These are phyloP conservation scores for Saccharomyces cerevisiae DNA, from an alignment of 805 yeast genomes.

Conservation along the genomic window DNA sequence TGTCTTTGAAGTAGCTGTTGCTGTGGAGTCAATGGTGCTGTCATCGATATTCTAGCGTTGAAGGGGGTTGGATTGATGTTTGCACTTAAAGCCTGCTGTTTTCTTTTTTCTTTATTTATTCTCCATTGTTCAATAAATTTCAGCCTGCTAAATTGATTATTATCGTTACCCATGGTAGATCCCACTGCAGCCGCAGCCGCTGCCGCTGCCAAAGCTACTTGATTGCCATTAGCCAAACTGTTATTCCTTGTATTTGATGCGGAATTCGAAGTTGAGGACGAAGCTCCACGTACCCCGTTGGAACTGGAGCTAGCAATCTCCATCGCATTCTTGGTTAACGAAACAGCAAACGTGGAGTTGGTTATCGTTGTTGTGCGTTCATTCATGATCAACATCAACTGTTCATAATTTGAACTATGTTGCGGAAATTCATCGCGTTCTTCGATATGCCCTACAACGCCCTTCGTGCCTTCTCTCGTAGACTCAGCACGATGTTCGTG, in stretches of 20 bases:
- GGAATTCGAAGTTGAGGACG: slow-evolving; percentile 3
- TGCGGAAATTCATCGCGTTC: slow-evolving; percentile 67
- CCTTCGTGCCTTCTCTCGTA: slow-evolving; percentile 31
- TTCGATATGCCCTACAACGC: slow-evolving; percentile 37
- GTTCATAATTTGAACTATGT: slow-evolving; percentile 80
- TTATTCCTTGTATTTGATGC: slow-evolving; percentile 1
- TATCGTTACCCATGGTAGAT: slow-evolving; percentile 26
- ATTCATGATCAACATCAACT: slow-evolving; percentile 67
- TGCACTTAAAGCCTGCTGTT: slow-evolving; percentile 32
- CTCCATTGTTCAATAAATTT: slow-evolving; percentile 84
- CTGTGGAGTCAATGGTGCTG: slow-evolving; percentile 22
- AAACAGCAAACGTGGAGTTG: slow-evolving; percentile 33
- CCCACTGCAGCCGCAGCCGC: slow-evolving; percentile 36
- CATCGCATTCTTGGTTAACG: slow-evolving; percentile 27
- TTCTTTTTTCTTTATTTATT: slow-evolving; percentile 50
- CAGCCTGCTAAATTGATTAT: slow-evolving; percentile 70
- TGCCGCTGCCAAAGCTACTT: slow-evolving; percentile 30
- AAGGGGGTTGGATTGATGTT: slow-evolving; percentile 13
- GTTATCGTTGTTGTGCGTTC: slow-evolving; percentile 37
- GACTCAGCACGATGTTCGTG: slow-evolving; percentile 37
- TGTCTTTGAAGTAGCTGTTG: slow-evolving; percentile 27
- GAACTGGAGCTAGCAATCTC: slow-evolving; percentile 10
- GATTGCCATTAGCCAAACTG: slow-evolving; percentile 24
- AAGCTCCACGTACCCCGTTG: not conserved
- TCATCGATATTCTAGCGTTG: slow-evolving; percentile 29